These are phyloP conservation scores for Sclerotinia sclerotiorum DNA, from an alignment of 2,329 filamentous ascomycete genomes.

Conservation along the genomic window DNA sequence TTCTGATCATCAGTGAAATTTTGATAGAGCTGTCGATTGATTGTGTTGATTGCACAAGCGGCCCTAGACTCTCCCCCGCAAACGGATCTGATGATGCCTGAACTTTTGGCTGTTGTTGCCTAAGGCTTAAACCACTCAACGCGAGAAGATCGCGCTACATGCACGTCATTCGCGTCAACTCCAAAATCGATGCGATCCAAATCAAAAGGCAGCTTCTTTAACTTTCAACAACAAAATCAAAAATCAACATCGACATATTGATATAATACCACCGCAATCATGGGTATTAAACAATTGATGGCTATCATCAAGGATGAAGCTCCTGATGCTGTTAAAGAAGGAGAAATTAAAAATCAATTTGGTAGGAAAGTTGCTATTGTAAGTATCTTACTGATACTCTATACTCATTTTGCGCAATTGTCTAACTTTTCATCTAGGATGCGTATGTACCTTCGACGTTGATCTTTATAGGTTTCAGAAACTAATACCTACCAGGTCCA, in stretches of 20 bases:
- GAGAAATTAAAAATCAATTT: constrained; percentile 98
- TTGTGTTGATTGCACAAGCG: not conserved
- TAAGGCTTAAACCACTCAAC: constrained; percentile 25
- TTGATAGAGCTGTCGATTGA: not conserved
- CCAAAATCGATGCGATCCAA: constrained; percentile 9
- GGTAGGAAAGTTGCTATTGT: constrained; percentile 97
- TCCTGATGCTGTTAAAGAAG: constrained; percentile 91
- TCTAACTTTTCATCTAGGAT: constrained; percentile 48
- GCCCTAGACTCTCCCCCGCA: not conserved
- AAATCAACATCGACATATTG: not conserved
- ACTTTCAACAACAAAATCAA: constrained; percentile 15
- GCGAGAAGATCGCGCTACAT: constrained; percentile 23
- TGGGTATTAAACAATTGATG: constrained; percentile 73
- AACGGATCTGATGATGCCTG: not conserved
- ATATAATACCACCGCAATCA: constrained; percentile 41
- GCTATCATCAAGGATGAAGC: constrained; percentile 87
- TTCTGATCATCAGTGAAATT: not conserved
- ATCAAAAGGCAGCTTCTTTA: constrained; percentile 11
- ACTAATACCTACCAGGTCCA: constrained; percentile 61
- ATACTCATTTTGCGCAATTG: constrained; percentile 12
- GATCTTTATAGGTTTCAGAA: not conserved
- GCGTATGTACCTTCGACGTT: constrained; percentile 46
- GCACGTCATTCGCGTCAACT: constrained; percentile 23
- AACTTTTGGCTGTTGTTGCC: not conserved
- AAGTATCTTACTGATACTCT: constrained; percentile 44